These are phyloP conservation scores for Euphrasia arctica DNA, from an alignment of 305 asterid species.

Conservation along the genomic window DNA sequence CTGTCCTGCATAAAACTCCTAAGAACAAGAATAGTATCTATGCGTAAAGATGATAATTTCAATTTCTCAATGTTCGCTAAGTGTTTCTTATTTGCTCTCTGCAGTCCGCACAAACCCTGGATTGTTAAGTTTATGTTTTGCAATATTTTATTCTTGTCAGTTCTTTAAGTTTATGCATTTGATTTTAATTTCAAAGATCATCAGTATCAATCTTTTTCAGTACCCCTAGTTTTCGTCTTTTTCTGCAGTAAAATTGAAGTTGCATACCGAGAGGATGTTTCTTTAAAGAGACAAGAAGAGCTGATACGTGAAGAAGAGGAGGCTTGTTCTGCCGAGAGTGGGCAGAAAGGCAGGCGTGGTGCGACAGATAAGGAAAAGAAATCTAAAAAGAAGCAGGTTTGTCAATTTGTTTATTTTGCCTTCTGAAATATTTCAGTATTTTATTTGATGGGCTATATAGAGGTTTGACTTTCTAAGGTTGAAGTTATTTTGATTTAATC, in stretches of 20 bases:
- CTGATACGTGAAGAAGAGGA: constrained; percentile 94
- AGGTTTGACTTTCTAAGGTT: too few relatives aligned
- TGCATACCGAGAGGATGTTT: constrained; percentile 90
- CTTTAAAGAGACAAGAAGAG: constrained; percentile 96
- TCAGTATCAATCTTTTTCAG: background rate
- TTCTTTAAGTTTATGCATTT: background rate
- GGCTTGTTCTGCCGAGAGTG: constrained; percentile 36
- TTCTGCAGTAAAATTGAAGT: constrained; percentile 81
- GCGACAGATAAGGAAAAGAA: constrained; percentile 75
- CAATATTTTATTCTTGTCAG: background rate
- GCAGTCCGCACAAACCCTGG: constrained; percentile 12
- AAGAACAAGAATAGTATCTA: background rate
- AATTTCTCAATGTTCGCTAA: too few relatives aligned
- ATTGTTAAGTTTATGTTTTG: background rate
- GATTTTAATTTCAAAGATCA: background rate
- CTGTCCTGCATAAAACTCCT: background rate
- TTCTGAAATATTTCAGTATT: background rate
- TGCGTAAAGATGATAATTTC: too few relatives aligned
- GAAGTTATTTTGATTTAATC: too few relatives aligned
- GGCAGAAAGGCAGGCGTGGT: constrained; percentile 71
- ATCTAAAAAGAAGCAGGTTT: constrained; percentile 91
- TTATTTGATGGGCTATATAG: background rate
- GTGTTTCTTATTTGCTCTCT: background rate
- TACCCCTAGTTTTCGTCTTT: constrained; percentile 18
- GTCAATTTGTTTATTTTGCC: background rate